Conservation (phyloP, 495 filamentous ascomycete genomes). For the Podospora pseudopauciseta region DNA sequence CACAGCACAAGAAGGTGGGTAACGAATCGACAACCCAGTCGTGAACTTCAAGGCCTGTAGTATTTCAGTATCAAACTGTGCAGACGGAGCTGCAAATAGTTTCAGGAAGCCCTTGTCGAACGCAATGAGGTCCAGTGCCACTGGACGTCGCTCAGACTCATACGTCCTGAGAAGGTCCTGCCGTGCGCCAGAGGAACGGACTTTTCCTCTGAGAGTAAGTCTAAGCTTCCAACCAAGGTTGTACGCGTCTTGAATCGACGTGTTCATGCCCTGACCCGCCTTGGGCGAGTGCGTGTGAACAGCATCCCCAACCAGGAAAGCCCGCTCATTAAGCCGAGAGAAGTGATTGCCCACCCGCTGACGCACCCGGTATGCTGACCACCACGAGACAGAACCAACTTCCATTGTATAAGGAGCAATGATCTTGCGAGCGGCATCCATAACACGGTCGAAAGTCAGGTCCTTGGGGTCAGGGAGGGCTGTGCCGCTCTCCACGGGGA, state of each 20-base stretch:
- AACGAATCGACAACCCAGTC: slow-evolving; percentile 25
- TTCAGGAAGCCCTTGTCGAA: slow-evolving; percentile 62
- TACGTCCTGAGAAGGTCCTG: slow-evolving; percentile 62
- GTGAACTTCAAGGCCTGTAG: slow-evolving; percentile 40
- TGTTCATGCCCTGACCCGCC: slow-evolving; percentile 76
- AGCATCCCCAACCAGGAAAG: slow-evolving; percentile 64
- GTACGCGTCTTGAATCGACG: slow-evolving; percentile 62
- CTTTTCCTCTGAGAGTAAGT: slow-evolving; percentile 51
- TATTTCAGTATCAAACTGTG: slow-evolving; percentile 32
- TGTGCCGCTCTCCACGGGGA: slow-evolving; percentile 51
- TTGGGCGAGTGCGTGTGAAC: slow-evolving; percentile 66
- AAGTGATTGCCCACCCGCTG: slow-evolving; percentile 69
- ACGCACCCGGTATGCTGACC: slow-evolving; percentile 58
- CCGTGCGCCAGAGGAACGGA: slow-evolving; percentile 29
- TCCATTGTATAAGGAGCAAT: slow-evolving; percentile 59
- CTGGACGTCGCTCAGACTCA: slow-evolving; percentile 60
- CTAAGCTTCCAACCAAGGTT: slow-evolving; percentile 76
- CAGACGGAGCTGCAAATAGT: slow-evolving; percentile 43
- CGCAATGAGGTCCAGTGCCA: slow-evolving; percentile 69
- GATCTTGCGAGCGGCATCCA: slow-evolving; percentile 57
- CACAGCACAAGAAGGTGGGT: slow-evolving; percentile 15
- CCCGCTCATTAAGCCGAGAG: slow-evolving; percentile 50
- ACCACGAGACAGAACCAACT: slow-evolving; percentile 27
- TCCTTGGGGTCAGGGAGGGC: slow-evolving; percentile 41
- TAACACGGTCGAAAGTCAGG: slow-evolving; percentile 55